Percentiles rank a stretch among this genome's conserved stretches.
phyloP scores from a whole-genome alignment of 345 rosid genomes.

The Lenwebbia sp. region DNA sequence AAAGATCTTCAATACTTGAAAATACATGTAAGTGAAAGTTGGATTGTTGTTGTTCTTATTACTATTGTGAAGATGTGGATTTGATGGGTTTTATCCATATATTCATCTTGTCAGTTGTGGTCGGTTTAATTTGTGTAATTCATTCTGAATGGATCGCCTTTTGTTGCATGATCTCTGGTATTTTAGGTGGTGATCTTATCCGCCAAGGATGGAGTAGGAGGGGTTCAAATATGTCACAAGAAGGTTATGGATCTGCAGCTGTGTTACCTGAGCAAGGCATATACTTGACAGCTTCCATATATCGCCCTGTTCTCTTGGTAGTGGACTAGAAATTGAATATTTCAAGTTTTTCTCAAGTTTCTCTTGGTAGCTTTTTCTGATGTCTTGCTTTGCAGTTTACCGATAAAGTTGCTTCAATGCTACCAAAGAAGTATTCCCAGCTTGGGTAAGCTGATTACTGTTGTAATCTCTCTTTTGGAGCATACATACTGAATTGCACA shows the following conservation, averaged over 20 bases:
- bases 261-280: constrained; percentile 98
- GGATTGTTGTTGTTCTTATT: neutral
- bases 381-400: constrained; percentile 68
- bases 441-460: constrained; percentile 62
- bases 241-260: constrained; percentile 97
- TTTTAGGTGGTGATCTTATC: constrained; percentile 9
- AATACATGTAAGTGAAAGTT: neutral
- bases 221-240: constrained; percentile 68
- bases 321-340: neutral
- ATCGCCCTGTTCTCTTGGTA: constrained; percentile 96
- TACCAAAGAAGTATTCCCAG: constrained; percentile 78
- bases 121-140: neutral
- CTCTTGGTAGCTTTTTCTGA: neutral
- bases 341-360: neutral
- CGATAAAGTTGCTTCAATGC: constrained; percentile 75
- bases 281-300: constrained; percentile 89
- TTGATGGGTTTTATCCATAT: neutral
- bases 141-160: neutral
- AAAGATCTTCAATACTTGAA: neutral
- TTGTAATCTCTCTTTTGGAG: neutral
- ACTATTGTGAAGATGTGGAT: neutral
- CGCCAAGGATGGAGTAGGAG: constrained; percentile 88
- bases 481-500: neutral
- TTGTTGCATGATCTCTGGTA: neutral
- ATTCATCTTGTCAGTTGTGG: neutral